phyloP scores from a whole-genome alignment of 1,139 yeast species.

The Yarrowia galli region DNA sequence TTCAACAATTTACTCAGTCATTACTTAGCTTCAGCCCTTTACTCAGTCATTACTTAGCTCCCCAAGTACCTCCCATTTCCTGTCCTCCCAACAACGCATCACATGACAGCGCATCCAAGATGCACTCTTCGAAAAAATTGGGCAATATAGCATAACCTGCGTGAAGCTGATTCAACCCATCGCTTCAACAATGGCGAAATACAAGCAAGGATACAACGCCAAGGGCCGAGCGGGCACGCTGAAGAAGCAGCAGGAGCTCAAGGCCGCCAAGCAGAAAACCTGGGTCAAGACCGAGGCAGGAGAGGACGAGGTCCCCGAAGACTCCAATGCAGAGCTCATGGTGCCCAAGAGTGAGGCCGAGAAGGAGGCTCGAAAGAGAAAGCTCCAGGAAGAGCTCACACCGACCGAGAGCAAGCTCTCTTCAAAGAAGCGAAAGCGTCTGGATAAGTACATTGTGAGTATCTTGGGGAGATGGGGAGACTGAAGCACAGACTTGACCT shows the following conservation, averaged over 20 bases:
- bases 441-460: constrained; percentile 54
- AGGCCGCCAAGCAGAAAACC: constrained; percentile 53
- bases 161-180: constrained; percentile 13
- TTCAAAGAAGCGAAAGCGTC: constrained; percentile 70
- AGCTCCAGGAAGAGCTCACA: constrained; percentile 64
- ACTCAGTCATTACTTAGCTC: background rate
- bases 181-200: constrained; percentile 68
- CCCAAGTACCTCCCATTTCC: background rate
- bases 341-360: constrained; percentile 62
- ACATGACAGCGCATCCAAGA: constrained; percentile 12
- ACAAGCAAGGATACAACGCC: constrained; percentile 80
- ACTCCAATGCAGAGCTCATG: constrained; percentile 67
- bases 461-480: background rate
- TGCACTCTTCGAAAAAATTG: constrained; percentile 18
- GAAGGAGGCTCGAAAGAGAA: constrained; percentile 68
- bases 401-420: constrained; percentile 71
- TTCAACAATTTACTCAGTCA: no score
- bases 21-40: no score
- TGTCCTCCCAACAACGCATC: background rate
- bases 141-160: constrained; percentile 16
- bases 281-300: constrained; percentile 55
- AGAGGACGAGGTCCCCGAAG: constrained; percentile 55
- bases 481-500: no score
- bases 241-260: constrained; percentile 77
- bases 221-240: constrained; percentile 87